Base-by-base conservation (phyloP, 1,284 basidiomycete genomes). In the Ustilago lituana region DNA sequence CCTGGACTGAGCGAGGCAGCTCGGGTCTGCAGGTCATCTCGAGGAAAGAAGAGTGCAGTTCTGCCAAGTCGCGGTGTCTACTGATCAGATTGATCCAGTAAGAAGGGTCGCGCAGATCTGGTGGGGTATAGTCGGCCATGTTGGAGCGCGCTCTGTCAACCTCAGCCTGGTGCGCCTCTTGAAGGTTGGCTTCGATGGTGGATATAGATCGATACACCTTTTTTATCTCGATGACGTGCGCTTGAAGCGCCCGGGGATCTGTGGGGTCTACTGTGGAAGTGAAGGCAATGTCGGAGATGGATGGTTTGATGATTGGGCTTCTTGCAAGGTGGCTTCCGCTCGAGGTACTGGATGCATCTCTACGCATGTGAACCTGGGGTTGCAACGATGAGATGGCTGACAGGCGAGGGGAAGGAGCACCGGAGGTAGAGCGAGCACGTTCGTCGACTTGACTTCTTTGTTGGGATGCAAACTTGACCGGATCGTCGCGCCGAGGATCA, bases 1-100 rank as follows among this genome's bases (percentile, higher is more conserved):
- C 89, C 43, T 92, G 90, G 3, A 97, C 84, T 0, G 93, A 94
- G 0, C 91, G 88, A 0, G 95, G 95, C 0, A 94, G 88, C 22
- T 88, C 89, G 0, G 93, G 92, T 6, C 93, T 89, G 44, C 94
- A 88, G 0, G 93, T 92, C 22, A 94, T 89, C 50, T 89, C 87
- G 53, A 98, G 87, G 44, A 98, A 88, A 69, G 91, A 89, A 82
- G 93, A 92, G 78, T 96, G 93, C 51, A 88, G 86, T 77, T 97
- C 93, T 1, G 91, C 91, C 6, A 97, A 87, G 66, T 93, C 94
- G 44, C 69, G 65, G 37, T 78, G 77, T 40, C 58, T 44, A 24
- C 53, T 37, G 20, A 60, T 60, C n/a, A 76, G 36, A 15, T 41
- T 31, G 44, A 75, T 57, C 74, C 75, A 79, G 58, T 68, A 66